A percentile compares a stretch with the other conserved stretches of the same genome.
Conservation (phyloP, 257 asterid species). For the Hygrophila difformis region DNA sequence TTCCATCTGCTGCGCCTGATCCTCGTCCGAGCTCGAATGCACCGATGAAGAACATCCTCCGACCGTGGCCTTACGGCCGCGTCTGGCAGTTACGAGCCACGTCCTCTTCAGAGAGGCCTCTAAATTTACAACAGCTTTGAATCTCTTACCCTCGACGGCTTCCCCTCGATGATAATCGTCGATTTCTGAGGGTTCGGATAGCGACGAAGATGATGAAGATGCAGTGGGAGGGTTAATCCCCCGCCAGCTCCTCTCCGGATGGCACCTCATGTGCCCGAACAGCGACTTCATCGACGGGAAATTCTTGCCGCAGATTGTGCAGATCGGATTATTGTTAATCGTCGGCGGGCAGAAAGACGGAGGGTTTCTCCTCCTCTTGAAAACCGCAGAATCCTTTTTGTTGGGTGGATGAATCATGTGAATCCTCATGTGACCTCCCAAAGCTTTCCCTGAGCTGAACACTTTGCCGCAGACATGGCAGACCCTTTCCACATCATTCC, state of each 20-base stretch:
- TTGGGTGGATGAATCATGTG: background rate
- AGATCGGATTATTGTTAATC: too few species aligned
- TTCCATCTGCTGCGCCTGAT: slow-evolving; percentile 3
- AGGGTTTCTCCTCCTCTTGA: background rate
- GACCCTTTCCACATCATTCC: slow-evolving; percentile 18
- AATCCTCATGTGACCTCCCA: slow-evolving; percentile 65
- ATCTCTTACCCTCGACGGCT: background rate
- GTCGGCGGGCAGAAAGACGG: too few species aligned
- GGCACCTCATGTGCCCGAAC: slow-evolving; percentile 64
- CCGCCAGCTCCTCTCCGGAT: slow-evolving; percentile 52
- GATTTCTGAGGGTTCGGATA: too few species aligned
- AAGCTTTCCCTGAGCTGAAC: slow-evolving; percentile 62
- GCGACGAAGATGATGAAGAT: background rate
- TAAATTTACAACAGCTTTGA: slow-evolving; percentile 15
- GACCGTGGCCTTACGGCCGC: slow-evolving; percentile 37
- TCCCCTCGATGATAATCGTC: too few species aligned
- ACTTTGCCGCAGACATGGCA: slow-evolving; percentile 41
- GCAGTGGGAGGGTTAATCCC: slow-evolving; percentile 38
- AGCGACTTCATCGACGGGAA: slow-evolving; percentile 47
- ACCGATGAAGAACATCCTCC: background rate
- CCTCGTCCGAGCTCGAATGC: slow-evolving; percentile 16
- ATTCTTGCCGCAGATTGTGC: slow-evolving; percentile 30
- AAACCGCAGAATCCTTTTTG: background rate
- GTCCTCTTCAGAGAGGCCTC: slow-evolving; percentile 15
- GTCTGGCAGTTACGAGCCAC: slow-evolving; percentile 50